Percentiles rank a stretch among this genome's conserved stretches.
phyloP scores from a whole-genome alignment of 179 eudicot species.

The Spinacia oleracea region DNA sequence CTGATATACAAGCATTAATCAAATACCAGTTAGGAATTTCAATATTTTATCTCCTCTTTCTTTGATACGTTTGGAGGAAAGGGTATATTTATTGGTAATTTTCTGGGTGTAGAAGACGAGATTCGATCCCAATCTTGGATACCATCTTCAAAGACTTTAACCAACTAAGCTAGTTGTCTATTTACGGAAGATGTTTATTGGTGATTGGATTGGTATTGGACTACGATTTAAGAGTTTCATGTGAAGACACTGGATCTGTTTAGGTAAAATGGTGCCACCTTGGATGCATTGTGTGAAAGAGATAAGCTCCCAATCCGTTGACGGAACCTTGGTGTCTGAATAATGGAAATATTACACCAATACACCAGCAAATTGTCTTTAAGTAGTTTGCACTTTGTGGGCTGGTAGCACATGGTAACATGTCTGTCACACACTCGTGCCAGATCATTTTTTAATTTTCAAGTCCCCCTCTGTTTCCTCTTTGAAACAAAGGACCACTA shows the following conservation, averaged over 20 bases:
- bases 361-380: not conserved
- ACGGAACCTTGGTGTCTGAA: constrained; percentile 5
- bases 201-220: not conserved
- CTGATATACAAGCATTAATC: not conserved
- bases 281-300: constrained; percentile 29
- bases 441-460: constrained; percentile 15
- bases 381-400: constrained; percentile 8
- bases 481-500: not conserved
- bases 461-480: not conserved
- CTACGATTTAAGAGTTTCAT: constrained; percentile 16
- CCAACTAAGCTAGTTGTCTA: too few species aligned
- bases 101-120: too few species aligned
- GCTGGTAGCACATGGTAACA: constrained; percentile 37
- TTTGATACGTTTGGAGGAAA: not conserved
- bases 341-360: not conserved
- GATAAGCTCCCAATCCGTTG: constrained; percentile 19
- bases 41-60: not conserved
- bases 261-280: constrained; percentile 22
- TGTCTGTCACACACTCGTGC: constrained; percentile 19
- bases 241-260: constrained; percentile 22
- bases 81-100: not conserved
- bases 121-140: too few species aligned
- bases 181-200: not conserved
- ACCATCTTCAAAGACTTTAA: too few species aligned
- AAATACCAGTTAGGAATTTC: not conserved